phyloP scores from a whole-genome alignment of 2,329 filamentous ascomycete species.

The Pseudogymnoascus sp. region DNA sequence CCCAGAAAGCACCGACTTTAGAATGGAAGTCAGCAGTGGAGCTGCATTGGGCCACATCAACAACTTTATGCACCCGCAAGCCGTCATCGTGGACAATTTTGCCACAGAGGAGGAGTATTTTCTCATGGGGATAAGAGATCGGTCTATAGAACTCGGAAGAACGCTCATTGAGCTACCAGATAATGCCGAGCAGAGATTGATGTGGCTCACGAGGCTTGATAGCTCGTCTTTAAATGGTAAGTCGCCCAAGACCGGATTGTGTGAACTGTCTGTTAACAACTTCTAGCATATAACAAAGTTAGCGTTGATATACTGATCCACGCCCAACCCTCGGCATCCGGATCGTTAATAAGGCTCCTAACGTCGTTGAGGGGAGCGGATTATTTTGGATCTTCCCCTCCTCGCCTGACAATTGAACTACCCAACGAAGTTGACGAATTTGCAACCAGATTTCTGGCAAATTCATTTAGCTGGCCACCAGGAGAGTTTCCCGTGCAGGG shows the following conservation, averaged over 20 bases:
- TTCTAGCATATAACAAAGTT: constrained; percentile 65
- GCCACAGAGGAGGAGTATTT: constrained; percentile 62
- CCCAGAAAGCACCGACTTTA: constrained; percentile 58
- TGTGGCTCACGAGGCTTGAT: constrained; percentile 75
- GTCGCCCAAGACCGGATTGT: constrained; percentile 13
- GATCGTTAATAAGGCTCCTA: constrained; percentile 67
- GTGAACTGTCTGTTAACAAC: constrained; percentile 19
- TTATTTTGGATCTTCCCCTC: constrained; percentile 59
- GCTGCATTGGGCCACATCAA: constrained; percentile 67
- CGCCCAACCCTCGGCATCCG: constrained; percentile 60
- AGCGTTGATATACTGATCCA: constrained; percentile 79
- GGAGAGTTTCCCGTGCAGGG: constrained; percentile 26
- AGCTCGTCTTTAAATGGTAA: constrained; percentile 58
- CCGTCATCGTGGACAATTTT: constrained; percentile 62
- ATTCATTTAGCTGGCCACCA: constrained; percentile 61
- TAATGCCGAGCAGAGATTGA: constrained; percentile 51
- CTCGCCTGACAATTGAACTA: constrained; percentile 77
- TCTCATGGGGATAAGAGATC: constrained; percentile 47
- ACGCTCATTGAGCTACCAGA: constrained; percentile 68
- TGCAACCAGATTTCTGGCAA: constrained; percentile 50
- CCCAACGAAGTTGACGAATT: constrained; percentile 60
- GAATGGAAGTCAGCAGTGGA: constrained; percentile 56
- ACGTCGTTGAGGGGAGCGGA: constrained; percentile 68
- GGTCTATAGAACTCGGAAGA: constrained; percentile 42
- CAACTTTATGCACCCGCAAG: constrained; percentile 68